These are phyloP conservation scores for Rhodotorula babjevae DNA, from an alignment of 768 basidiomycete species.

Conservation along the genomic window DNA sequence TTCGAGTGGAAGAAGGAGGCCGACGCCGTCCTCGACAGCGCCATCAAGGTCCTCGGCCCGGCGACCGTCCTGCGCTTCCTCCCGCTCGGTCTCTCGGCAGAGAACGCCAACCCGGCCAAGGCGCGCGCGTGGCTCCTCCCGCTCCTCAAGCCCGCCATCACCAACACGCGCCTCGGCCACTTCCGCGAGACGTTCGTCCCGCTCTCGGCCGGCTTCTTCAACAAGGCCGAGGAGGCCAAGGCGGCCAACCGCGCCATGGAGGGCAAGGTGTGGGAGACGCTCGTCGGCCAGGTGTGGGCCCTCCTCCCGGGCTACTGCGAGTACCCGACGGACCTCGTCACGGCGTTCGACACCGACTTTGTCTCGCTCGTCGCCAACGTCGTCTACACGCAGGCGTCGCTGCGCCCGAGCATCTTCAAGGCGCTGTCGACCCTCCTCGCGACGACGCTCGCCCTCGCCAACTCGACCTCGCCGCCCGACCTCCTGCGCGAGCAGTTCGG, in stretches of 20 bases:
- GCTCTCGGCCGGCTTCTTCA: constrained; percentile 86
- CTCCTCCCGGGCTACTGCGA: constrained; percentile 88
- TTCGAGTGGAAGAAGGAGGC: constrained; percentile 89
- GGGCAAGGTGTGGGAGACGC: constrained; percentile 90
- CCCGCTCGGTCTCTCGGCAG: constrained; percentile 80
- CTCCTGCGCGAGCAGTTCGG: constrained; percentile 50
- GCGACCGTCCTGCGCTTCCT: constrained; percentile 66
- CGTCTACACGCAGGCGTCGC: constrained; percentile 79
- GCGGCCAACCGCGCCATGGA: constrained; percentile 61
- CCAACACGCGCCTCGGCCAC: constrained; percentile 73
- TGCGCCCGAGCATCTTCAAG: constrained; percentile 74
- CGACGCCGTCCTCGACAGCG: constrained; percentile 69
- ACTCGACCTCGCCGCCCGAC: constrained; percentile 49
- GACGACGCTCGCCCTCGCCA: constrained; percentile 61
- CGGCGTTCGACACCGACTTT: constrained; percentile 70
- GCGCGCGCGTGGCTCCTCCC: constrained; percentile 81
- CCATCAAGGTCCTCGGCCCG: constrained; percentile 81
- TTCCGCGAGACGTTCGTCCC: constrained; percentile 90
- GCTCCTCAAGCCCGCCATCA: constrained; percentile 64
- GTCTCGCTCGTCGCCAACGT: constrained; percentile 87
- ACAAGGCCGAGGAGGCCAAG: constrained; percentile 64
- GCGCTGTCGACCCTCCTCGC: constrained; percentile 77
- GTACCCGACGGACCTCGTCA: constrained; percentile 65
- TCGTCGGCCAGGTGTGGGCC: constrained; percentile 88
- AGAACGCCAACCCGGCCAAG: constrained; percentile 51